These are phyloP conservation scores for Protomyces gravidus DNA, from an alignment of 1,139 yeast genomes.

Conservation along the genomic window DNA sequence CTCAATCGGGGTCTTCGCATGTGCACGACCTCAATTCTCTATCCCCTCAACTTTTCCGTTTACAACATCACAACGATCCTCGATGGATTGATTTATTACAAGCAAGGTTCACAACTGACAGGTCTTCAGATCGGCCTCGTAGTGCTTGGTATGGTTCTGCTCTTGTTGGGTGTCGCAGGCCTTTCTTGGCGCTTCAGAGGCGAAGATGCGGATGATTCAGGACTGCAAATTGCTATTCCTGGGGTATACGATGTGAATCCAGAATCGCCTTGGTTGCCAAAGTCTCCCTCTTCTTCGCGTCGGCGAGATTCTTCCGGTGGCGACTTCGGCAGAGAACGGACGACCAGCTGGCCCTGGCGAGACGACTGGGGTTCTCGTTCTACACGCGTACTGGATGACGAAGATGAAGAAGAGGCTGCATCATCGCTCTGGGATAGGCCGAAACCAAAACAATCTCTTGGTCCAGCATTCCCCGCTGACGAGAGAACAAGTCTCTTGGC, in stretches of 20 bases:
- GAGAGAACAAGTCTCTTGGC: neutral
- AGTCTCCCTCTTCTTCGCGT: constrained; percentile 2
- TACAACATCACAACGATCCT: constrained; percentile 70
- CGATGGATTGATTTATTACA: constrained; percentile 65
- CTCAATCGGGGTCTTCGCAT: constrained; percentile 69
- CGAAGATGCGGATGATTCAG: constrained; percentile 19
- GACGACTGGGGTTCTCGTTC: neutral
- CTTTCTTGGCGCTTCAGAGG: constrained; percentile 46
- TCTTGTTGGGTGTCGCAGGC: constrained; percentile 53
- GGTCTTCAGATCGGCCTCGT: constrained; percentile 46
- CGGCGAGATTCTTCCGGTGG: neutral
- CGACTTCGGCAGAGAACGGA: neutral
- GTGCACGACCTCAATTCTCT: constrained; percentile 71
- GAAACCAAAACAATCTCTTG: neutral
- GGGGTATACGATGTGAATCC: constrained; percentile 25
- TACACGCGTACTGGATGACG: neutral
- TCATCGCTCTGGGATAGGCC: neutral
- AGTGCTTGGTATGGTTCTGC: constrained; percentile 49
- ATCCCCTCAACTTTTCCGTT: constrained; percentile 80
- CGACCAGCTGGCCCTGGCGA: neutral
- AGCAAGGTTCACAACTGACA: constrained; percentile 48
- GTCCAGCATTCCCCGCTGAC: neutral
- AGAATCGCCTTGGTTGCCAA: constrained; percentile 22
- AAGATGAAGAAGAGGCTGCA: neutral
- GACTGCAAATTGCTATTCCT: constrained; percentile 21